Base-by-base conservation (phyloP, 768 basidiomycete genomes). In the Termitomyces titanicus region DNA sequence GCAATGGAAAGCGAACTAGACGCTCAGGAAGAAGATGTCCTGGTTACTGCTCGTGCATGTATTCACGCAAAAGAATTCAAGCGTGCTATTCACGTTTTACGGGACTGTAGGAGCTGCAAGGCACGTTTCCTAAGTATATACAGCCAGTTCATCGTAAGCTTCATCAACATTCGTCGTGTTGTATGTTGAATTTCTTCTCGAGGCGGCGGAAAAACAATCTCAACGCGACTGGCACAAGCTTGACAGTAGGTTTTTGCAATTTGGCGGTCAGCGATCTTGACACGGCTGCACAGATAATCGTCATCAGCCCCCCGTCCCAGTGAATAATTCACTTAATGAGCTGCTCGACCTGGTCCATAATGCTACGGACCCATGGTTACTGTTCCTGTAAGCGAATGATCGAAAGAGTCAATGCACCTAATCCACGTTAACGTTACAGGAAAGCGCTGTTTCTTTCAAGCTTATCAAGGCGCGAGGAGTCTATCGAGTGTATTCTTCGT, bases 131-230 rank as follows among this genome's bases (percentile, higher is more conserved):
- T 98, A 58, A 78, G 80, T 44, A 68, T 86, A 18, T 98, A 99
- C 68, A 81, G 89, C 62, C 82, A 81, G 59, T 98, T 88, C 68
- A 75, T 99, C 68, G 97, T 97, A 68, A 77, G 88, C 78, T 22
- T 18, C 34, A 17, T 25, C 29, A 49, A 47, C 54, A 42, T 15
- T 34, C 57, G 51, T 52, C 42, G 37, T 51, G 52, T 35, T 58
- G 47, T 39, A 24, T 52, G 18, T 24, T 33, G 12, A 38, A 33
- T 44, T 35, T 25, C 57, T 38, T 13, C n/a, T 40, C 46, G 63
- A 96, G 94, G 86, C 87, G 12, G 84, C 84, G 54, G 95, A 98
- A 74, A 88, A 88, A 65, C 84, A 83, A 61, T 85, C 91, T 1
- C 80, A 89, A 63, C 80, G 89, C 62, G 85, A 89, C 55, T 94